Conservation (phyloP, 768 basidiomycete species). For the Filobasidium floriforme region DNA sequence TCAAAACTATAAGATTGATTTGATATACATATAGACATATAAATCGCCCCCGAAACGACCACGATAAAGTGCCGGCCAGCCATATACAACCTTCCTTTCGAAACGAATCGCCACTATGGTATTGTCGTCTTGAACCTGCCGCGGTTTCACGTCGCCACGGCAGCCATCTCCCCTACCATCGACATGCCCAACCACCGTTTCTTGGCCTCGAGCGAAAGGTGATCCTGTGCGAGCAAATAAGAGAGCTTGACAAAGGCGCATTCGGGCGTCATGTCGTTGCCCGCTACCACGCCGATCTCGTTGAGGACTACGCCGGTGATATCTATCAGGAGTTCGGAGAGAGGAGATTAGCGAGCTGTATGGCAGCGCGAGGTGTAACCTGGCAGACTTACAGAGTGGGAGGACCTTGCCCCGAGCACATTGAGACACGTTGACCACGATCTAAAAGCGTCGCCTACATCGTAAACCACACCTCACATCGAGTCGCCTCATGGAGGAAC, state of each 20-base stretch:
- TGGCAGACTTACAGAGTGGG: conserved; percentile 46
- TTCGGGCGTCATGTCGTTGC: conserved; percentile 94
- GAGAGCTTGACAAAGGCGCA: conserved; percentile 83
- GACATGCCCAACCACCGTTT: neutral
- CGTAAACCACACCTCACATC: no score
- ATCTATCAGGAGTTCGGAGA: conserved; percentile 13
- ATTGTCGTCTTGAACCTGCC: neutral
- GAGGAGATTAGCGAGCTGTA: conserved; percentile 59
- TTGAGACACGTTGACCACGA: conserved; percentile 86
- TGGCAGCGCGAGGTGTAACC: conserved; percentile 57
- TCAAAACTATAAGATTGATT: no score
- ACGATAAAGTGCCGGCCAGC: no score
- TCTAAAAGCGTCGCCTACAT: no score
- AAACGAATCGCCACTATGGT: no score
- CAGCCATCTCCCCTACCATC: neutral
- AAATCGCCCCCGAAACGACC: no score
- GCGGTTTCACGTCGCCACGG: neutral
- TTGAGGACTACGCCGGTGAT: conserved; percentile 14
- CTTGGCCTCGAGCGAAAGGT: conserved; percentile 5
- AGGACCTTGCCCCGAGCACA: conserved; percentile 80
- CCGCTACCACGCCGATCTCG: conserved; percentile 65
- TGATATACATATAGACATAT: no score
- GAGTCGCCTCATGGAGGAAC: conserved; percentile 4
- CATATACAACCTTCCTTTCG: no score
- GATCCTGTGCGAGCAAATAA: conserved; percentile 71